These are phyloP conservation scores for Solanum corneliomulleri DNA, from an alignment of 257 asterid genomes.

Conservation along the genomic window DNA sequence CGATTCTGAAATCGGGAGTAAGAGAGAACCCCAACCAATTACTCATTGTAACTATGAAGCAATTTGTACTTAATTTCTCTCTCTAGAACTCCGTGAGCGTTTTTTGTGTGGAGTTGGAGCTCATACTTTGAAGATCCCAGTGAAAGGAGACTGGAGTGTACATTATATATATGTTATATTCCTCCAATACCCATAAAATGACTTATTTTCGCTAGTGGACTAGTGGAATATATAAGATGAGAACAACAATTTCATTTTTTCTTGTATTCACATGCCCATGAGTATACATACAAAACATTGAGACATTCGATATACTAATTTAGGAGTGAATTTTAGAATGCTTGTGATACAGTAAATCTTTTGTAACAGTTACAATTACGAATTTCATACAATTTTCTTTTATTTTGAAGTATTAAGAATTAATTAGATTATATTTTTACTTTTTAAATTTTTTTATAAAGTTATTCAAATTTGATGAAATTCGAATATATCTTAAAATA, in stretches of 20 bases:
- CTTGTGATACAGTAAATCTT: background rate
- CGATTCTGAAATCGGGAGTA: slow-evolving; percentile 40
- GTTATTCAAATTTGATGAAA: too few relatives aligned
- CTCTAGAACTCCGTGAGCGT: background rate
- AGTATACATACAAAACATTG: background rate
- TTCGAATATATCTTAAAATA: accelerated
- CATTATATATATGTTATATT: background rate
- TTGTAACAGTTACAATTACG: background rate
- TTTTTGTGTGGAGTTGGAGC: slow-evolving; percentile 12
- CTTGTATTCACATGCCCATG: background rate
- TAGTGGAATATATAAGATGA: background rate
- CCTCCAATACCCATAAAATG: background rate
- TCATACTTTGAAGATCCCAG: slow-evolving; percentile 32
- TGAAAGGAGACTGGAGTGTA: background rate
- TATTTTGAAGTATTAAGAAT: too few relatives aligned
- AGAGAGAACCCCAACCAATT: slow-evolving; percentile 76
- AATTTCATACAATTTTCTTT: too few relatives aligned
- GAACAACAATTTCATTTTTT: background rate
- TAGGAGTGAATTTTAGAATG: background rate
- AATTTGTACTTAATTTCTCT: background rate
- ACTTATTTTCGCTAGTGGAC: background rate
- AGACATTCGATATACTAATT: background rate
- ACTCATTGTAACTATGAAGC: slow-evolving; percentile 22
- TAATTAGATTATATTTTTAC: too few relatives aligned
- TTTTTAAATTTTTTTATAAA: too few relatives aligned